phyloP scores from a whole-genome alignment of 768 basidiomycete species.

The Psilocybe azurescens region DNA sequence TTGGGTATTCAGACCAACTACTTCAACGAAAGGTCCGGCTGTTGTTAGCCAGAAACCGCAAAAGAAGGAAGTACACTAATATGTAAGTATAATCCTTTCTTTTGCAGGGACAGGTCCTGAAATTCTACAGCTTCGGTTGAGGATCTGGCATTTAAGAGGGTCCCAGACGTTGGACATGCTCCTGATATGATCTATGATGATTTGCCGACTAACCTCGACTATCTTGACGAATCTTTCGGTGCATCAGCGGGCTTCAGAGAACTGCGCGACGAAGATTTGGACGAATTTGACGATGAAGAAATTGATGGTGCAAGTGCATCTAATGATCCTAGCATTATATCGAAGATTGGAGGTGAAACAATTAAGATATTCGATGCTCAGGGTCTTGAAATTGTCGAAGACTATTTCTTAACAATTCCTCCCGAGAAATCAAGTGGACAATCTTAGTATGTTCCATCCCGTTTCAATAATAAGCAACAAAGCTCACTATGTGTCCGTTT shows the following conservation, averaged over 20 bases:
- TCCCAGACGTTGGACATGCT: conserved; percentile 78
- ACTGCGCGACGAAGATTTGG: conserved; percentile 73
- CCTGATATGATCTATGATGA: conserved; percentile 94
- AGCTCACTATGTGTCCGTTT: background rate
- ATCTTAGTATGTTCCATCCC: conserved; percentile 47
- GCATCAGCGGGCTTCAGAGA: conserved; percentile 78
- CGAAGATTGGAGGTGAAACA: conserved; percentile 82
- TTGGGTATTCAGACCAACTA: conserved; percentile 5
- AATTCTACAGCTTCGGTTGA: conserved; percentile 69
- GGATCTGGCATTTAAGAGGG: conserved; percentile 75
- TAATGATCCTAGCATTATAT: conserved; percentile 44
- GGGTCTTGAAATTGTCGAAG: conserved; percentile 72
- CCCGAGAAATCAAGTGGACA: conserved; percentile 54
- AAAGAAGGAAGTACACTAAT: conserved; percentile 33
- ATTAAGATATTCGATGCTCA: conserved; percentile 73
- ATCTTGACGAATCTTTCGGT: conserved; percentile 84
- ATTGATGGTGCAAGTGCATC: conserved; percentile 27
- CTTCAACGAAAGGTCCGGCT: conserved; percentile 18
- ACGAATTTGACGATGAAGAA: conserved; percentile 63
- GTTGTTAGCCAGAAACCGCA: conserved; percentile 20
- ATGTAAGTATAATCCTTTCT: conserved; percentile 32
- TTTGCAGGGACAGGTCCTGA: background rate
- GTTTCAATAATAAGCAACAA: background rate
- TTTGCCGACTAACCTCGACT: conserved; percentile 87
- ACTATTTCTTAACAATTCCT: conserved; percentile 72